phyloP scores from a whole-genome alignment of 352 stramenopile genomes.

The Phytopythium vexans region DNA sequence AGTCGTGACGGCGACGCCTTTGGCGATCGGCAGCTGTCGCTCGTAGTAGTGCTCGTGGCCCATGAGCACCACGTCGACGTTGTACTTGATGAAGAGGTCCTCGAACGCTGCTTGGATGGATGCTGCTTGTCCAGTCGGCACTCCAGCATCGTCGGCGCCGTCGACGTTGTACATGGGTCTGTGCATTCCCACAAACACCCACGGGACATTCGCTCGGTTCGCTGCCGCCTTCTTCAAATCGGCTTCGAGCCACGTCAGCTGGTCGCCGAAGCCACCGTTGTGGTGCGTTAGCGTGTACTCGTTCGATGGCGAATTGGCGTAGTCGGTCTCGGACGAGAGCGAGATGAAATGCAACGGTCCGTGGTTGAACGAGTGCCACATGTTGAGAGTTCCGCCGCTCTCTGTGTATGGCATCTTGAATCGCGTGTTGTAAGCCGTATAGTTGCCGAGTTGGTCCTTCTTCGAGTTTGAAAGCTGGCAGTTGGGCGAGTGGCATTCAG shows the following conservation, averaged over 20 bases:
- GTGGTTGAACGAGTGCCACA: slow-evolving; percentile 90
- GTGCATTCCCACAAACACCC: slow-evolving; percentile 75
- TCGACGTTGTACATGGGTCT: slow-evolving; percentile 61
- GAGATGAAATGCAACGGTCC: slow-evolving; percentile 78
- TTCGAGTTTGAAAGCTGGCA: slow-evolving; percentile 51
- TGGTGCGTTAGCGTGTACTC: slow-evolving; percentile 17
- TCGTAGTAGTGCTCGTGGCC: slow-evolving; percentile 89
- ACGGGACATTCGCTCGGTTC: slow-evolving; percentile 48
- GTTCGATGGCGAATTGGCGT: slow-evolving; percentile 29
- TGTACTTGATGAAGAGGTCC: slow-evolving; percentile 79
- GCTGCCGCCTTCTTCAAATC: slow-evolving; percentile 56
- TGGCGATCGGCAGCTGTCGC: slow-evolving; percentile 54
- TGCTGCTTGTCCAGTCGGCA: slow-evolving; percentile 12
- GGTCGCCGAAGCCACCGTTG: slow-evolving; percentile 48
- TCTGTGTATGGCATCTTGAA: slow-evolving; percentile 86
- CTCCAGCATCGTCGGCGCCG: slow-evolving; percentile 12
- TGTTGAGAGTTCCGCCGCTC: slow-evolving; percentile 55
- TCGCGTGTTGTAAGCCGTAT: slow-evolving; percentile 78
- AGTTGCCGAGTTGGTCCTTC: slow-evolving; percentile 67
- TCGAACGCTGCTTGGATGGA: slow-evolving; percentile 72
- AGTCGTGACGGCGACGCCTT: slow-evolving; percentile 32
- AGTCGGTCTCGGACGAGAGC: slow-evolving; percentile 82
- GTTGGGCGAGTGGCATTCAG: slow-evolving; percentile 74
- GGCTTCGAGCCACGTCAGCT: slow-evolving; percentile 43
- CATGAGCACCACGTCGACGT: slow-evolving; percentile 80